Conservation (phyloP, 768 basidiomycete species). For the Podaxis sp. region DNA sequence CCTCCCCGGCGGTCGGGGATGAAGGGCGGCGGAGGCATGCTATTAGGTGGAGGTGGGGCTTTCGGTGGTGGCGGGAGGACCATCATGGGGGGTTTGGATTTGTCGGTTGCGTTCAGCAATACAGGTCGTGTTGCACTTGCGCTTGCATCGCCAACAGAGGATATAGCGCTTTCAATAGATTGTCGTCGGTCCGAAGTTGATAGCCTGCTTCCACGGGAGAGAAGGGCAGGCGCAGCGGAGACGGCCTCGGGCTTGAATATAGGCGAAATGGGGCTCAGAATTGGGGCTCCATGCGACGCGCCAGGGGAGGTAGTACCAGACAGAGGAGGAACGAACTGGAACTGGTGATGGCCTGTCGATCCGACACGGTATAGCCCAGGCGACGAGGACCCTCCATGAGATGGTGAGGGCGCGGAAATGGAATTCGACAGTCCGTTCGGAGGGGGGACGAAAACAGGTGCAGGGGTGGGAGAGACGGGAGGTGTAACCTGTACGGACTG, state of each 20-base stretch:
- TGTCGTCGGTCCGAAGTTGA: conserved; percentile 59
- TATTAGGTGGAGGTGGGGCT: conserved; percentile 66
- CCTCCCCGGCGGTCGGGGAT: conserved; percentile 66
- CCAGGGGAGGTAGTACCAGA: conserved; percentile 34
- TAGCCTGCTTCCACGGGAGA: conserved; percentile 40
- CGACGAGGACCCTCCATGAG: conserved; percentile 26
- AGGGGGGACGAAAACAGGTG: conserved; percentile 29
- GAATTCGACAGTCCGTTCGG: conserved; percentile 16
- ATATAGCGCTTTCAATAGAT: conserved; percentile 71
- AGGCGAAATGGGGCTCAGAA: conserved; percentile 12
- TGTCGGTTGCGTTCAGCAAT: conserved; percentile 53
- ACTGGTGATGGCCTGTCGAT: conserved; percentile 42
- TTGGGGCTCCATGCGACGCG: conserved; percentile 16
- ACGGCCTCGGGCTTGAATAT: conserved; percentile 36
- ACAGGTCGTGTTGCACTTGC: conserved; percentile 40
- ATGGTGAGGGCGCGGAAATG: conserved; percentile 19
- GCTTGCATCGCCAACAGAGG: conserved; percentile 47
- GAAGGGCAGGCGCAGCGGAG: conserved; percentile 29
- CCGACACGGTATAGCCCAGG: conserved; percentile 58
- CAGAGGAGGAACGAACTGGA: conserved; percentile 62
- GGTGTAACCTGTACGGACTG: conserved; percentile 6
- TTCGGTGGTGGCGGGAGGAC: conserved; percentile 76
- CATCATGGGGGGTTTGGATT: conserved; percentile 84
- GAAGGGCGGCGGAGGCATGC: conserved; percentile 74
- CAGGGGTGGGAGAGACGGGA: conserved; percentile 32